These are phyloP conservation scores for Phlebiopsis flavidoalba DNA, from an alignment of 768 basidiomycete genomes.

Conservation along the genomic window DNA sequence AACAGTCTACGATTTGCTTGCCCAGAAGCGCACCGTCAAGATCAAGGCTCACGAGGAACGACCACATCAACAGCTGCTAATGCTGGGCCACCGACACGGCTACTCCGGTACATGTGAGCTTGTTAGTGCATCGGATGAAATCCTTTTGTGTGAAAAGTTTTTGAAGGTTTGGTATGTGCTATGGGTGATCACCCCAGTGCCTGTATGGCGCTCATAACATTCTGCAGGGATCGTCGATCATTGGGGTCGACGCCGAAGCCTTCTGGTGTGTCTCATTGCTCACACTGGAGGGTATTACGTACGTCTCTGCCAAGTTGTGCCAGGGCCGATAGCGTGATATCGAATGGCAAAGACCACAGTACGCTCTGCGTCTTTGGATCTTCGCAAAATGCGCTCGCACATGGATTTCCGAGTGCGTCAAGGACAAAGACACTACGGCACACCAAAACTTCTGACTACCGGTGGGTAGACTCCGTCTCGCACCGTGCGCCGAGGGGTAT, in stretches of 20 bases:
- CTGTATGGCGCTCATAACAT: background rate
- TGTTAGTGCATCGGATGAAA: conserved; percentile 93
- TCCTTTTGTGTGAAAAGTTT: no score
- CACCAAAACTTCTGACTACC: conserved; percentile 71
- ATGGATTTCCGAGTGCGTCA: conserved; percentile 57
- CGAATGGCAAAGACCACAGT: conserved; percentile 97
- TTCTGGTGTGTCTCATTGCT: conserved; percentile 88
- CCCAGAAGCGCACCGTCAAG: conserved; percentile 72
- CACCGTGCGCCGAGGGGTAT: background rate
- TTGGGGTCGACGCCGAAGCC: conserved; percentile 56
- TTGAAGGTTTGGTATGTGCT: conserved; percentile 85
- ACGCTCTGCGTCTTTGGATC: conserved; percentile 85
- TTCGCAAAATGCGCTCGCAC: conserved; percentile 85
- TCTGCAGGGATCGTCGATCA: conserved; percentile 46
- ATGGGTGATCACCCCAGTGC: background rate
- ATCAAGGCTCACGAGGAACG: conserved; percentile 82
- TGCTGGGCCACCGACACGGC: conserved; percentile 94
- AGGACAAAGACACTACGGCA: conserved; percentile 48
- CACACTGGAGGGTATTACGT: conserved; percentile 96
- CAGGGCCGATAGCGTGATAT: conserved; percentile 92
- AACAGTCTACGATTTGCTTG: conserved; percentile 86
- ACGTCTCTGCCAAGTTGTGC: conserved; percentile 93
- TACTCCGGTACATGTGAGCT: conserved; percentile 93
- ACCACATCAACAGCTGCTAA: conserved; percentile 94
- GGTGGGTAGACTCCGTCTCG: conserved; percentile 39